Evolutionary conservation across 2,329 filamentous ascomycete species (phyloP), one percentile per base, ranked within the genome.

Genomic region (Hypoxylon sp.): DNA sequence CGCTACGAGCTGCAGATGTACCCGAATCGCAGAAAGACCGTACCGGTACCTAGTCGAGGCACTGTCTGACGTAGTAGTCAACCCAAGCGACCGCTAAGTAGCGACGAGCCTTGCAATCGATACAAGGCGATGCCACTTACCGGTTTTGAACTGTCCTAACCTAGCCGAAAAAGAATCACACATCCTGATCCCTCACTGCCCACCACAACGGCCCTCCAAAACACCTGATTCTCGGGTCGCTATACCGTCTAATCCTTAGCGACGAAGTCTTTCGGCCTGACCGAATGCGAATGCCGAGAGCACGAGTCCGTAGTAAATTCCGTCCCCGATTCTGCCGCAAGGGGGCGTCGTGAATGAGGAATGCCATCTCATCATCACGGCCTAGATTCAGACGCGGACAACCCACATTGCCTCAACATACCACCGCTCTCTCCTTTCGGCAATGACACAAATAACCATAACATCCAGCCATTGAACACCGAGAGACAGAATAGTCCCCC

Each of bases 291-390:
- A 74, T 74, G 72, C 71, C 70, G 72, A 71, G 62, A 65, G 68
- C 61, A 73, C 71, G 71, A 73, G 71, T 52, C 65, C 57, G 63
- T 67, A 65, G 67, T 61, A 68, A 70, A 58, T 68, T 67, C 60
- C 68, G 70, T 68, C 70, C 65, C 68, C 72, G 70, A 69, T 66
- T 62, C 63, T 68, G 59, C 68, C 70, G 64, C 65, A 68, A 65
- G 69, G 71, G 70, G 68, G 67, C 69, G 56, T 66, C 69, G 66
- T 70, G 71, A 71, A 73, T 70, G 71, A 74, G 73, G 73, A 70
- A 74, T 74, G 73, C 70, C 69, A 72, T 71, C 72, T 68, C 68
- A 67, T 68, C 70, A 71, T 62, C 64, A 66, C 53, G 53, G 68
- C 64, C 50, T 57, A 58, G 63, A 69, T 64, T 53, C 58, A 62